phyloP scores from a whole-genome alignment of 2,329 filamentous ascomycete species.

The Fusarium poae region DNA sequence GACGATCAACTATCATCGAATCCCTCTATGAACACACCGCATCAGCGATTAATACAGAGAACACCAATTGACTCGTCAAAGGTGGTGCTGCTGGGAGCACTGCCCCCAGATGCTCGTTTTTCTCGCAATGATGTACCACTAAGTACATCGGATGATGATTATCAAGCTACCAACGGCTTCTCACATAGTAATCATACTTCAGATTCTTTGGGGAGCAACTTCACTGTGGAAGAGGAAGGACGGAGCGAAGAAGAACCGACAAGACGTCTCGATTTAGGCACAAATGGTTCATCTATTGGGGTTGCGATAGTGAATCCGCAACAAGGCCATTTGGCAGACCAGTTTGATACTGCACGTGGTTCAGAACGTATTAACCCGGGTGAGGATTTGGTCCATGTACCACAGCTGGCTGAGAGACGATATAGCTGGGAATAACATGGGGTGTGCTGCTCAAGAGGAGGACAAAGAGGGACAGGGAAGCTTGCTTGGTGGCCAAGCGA shows the following conservation, averaged over 20 bases:
- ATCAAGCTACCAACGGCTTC: not conserved
- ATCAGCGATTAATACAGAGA: constrained; percentile 55
- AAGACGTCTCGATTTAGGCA: constrained; percentile 42
- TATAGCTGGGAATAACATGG: constrained; percentile 64
- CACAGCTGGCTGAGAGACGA: constrained; percentile 62
- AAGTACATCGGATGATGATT: constrained; percentile 11
- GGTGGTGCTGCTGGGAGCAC: constrained; percentile 67
- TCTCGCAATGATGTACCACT: constrained; percentile 36
- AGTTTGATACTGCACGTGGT: constrained; percentile 46
- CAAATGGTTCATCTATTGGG: constrained; percentile 5
- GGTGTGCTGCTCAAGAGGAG: not conserved
- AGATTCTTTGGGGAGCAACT: constrained; percentile 69
- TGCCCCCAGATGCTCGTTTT: constrained; percentile 62
- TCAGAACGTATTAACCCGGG: constrained; percentile 60
- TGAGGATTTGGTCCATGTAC: constrained; percentile 64
- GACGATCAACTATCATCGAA: constrained; percentile 14
- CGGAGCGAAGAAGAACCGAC: constrained; percentile 48
- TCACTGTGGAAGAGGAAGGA: constrained; percentile 66
- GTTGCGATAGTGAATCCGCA: not conserved
- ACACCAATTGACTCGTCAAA: constrained; percentile 66
- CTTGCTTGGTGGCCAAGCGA: not conserved
- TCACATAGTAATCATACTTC: constrained; percentile 32
- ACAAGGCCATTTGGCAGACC: not conserved
- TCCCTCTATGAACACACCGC: constrained; percentile 1
- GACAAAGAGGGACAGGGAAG: not conserved